phyloP scores from a whole-genome alignment of 352 stramenopile genomes.

The Pythium phragmiticola region DNA sequence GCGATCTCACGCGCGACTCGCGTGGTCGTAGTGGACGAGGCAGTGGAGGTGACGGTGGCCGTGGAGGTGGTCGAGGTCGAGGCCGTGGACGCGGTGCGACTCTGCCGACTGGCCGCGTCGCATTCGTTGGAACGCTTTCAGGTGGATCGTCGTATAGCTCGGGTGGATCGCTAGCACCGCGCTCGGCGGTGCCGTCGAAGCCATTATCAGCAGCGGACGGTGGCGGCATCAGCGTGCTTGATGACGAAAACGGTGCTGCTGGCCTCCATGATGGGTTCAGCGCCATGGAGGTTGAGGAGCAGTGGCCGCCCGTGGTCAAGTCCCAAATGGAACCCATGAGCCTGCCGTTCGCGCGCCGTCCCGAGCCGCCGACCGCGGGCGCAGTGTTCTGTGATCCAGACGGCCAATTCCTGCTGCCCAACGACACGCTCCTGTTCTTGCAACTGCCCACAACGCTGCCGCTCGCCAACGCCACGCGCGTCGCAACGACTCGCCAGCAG shows the following conservation, averaged over 20 bases:
- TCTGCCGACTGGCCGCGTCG: conserved; percentile 62
- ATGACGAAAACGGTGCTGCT: conserved; percentile 50
- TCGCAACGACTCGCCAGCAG: conserved; percentile 13
- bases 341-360: conserved; percentile 63
- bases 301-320: conserved; percentile 81
- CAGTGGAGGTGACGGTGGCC: conserved; percentile 12
- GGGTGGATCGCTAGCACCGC: conserved; percentile 35
- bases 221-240: conserved; percentile 83
- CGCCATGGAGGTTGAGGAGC: conserved; percentile 60
- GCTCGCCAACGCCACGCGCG: conserved; percentile 47
- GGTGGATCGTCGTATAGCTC: conserved; percentile 74
- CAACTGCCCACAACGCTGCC: conserved; percentile 83
- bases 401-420: conserved; percentile 47
- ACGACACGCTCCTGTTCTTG: conserved; percentile 82
- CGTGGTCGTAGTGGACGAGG: conserved; percentile 29
- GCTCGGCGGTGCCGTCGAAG: conserved; percentile 38
- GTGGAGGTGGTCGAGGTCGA: conserved; percentile 42
- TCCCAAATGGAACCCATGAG: conserved; percentile 84
- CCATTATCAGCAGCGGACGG: conserved; percentile 58
- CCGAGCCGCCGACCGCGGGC: conserved; percentile 56
- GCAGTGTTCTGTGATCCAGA: conserved; percentile 64
- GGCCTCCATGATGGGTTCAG: conserved; percentile 46
- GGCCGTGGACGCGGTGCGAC: conserved; percentile 48
- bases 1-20: conserved; percentile 41
- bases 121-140: conserved; percentile 82